A percentile compares a stretch with the other conserved stretches of the same genome.
Evolutionary conservation across 2,329 filamentous ascomycete genomes (phyloP).

Genomic region (Allantophomopsis lycopodina): DNA sequence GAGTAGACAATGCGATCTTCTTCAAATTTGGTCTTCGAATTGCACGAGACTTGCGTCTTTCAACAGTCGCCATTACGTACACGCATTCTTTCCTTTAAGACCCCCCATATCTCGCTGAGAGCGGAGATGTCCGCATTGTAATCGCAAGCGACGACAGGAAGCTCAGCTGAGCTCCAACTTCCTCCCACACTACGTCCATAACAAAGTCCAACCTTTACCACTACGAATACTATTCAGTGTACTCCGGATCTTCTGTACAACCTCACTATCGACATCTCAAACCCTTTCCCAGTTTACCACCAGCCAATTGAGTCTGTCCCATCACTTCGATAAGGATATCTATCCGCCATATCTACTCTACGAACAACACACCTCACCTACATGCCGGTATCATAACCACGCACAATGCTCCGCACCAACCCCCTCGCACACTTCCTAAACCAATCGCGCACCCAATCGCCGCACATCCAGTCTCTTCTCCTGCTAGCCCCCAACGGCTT

Average conservation of each 20-base stretch:
- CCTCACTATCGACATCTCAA: neutral
- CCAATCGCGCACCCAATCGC: constrained; percentile 33
- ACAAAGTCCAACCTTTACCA: no score
- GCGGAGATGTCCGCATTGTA: no score
- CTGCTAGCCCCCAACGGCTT: constrained; percentile 46
- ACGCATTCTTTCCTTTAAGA: no score
- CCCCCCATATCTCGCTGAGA: no score
- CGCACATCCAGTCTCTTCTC: constrained; percentile 43
- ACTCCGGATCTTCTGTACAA: neutral
- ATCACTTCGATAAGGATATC: neutral
- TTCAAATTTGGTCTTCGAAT: no score
- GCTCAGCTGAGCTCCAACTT: no score
- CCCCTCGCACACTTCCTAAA: constrained; percentile 48
- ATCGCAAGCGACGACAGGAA: no score
- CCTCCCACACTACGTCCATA: no score
- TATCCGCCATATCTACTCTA: neutral
- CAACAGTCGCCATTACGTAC: no score
- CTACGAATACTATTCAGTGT: neutral
- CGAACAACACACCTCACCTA: neutral
- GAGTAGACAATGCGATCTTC: no score
- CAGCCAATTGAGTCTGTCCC: neutral
- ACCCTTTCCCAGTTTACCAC: no score
- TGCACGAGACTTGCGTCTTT: no score
- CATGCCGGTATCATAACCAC: constrained; percentile 1
- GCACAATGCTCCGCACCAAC: constrained; percentile 42